Conservation (phyloP, 163 green algal species). For the Chlamydomonas reinhardtii region DNA sequence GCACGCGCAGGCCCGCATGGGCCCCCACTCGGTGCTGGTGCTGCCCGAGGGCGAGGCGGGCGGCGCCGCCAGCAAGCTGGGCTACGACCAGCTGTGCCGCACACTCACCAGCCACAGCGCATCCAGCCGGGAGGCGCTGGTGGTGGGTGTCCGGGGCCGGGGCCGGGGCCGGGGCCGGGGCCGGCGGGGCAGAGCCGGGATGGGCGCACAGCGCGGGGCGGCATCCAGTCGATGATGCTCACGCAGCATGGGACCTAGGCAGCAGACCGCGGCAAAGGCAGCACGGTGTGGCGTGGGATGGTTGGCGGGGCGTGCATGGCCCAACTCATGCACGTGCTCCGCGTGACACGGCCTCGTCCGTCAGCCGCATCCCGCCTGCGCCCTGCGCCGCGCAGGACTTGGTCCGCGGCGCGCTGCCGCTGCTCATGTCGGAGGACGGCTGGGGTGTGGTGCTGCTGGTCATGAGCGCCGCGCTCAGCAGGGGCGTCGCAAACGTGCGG, state of each 20-base stretch:
- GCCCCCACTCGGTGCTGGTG: neutral
- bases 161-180: neutral
- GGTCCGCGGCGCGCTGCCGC: conserved; percentile 24
- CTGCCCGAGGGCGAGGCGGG: conserved; percentile 29
- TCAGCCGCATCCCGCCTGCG: too few relatives aligned
- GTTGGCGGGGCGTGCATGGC: too few relatives aligned
- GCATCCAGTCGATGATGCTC: too few relatives aligned
- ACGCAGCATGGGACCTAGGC: too few relatives aligned
- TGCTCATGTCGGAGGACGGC: conserved; percentile 48
- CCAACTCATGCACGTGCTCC: too few relatives aligned
- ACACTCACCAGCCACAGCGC: conserved; percentile 19
- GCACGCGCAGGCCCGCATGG: conserved; percentile 20
- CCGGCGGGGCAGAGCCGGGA: too few relatives aligned
- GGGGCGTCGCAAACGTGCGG: conserved; percentile 47
- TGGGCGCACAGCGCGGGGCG: too few relatives aligned
- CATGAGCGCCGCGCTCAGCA: conserved; percentile 68
- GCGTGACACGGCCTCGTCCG: too few relatives aligned
- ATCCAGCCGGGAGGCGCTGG: conserved; percentile 34
- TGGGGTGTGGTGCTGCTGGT: conserved; percentile 77
- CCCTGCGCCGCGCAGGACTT: too few relatives aligned
- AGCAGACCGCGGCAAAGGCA: too few relatives aligned
- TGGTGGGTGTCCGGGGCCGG: conserved; percentile 11
- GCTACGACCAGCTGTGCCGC: conserved; percentile 53
- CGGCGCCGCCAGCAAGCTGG: conserved; percentile 5
- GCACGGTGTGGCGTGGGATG: too few relatives aligned